Evolutionary conservation across 2,329 filamentous ascomycete species (phyloP), one percentile per base, ranked within the genome.

Genomic region (Chrysosporium queenslandicum): DNA sequence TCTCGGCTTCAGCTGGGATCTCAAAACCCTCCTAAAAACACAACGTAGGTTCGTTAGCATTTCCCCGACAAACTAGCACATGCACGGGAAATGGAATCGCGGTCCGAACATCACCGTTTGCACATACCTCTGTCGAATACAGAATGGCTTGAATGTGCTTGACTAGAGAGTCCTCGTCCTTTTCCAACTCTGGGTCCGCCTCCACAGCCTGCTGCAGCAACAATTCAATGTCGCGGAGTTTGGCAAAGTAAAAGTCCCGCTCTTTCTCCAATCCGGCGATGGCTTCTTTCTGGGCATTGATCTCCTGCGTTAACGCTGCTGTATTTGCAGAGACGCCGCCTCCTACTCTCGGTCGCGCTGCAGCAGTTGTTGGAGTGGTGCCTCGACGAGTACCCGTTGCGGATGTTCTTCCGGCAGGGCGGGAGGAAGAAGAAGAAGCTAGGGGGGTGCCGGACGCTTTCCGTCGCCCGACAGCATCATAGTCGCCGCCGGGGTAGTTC

Each of bases 231-330:
- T 98, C 92, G 55, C 92, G 81, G 58, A 98, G 78, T 77, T 98
- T 98, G 78, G 87, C 94, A 72, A 98, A 98, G 77, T 98, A 98
- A 69, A 98, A 98, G 69, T 98, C 92, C 46, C 92, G 81, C 75
- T 98, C 92, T 62, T 92, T 85, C 77, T 98, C 92, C 39, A 98
- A 77, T 1, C 92, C 92, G 11, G 81, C 78, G n/a, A 98, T 91
- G 0, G 88, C 95, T 74, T 97, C 91, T 77, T 95, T 95, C 61
- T 97, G 78, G 25, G 86, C 86, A 39, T 79, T 78, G 66, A 94
- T 92, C 77, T 97, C 92, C 65, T 86, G 79, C 67, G 87, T 81
- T 61, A 98, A 74, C 3, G 83, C 88, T 9, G 86, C 81, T 25
- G 77, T 80, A 29, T 78, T 83, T 6, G 82, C 79, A 27, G 49